Evolutionary conservation across 257 asterid genomes (phyloP), one percentile per base, ranked within the genome.

Genomic region (Gynochthodes officinalis): DNA sequence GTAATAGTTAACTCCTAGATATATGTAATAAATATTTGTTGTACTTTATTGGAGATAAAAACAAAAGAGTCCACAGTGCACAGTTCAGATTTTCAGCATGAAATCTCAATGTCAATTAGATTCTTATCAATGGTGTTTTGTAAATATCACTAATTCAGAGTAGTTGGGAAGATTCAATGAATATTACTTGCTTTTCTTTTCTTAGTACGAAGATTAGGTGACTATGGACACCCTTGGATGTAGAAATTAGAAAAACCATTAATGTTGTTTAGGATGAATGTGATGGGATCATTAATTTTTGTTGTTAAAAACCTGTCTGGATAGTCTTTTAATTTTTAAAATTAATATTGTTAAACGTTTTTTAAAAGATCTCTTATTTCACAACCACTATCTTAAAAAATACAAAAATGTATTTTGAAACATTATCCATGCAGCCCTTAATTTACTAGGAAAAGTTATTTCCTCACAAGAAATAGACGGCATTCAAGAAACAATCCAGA

Each of bases 401-500:
- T n/a, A n/a, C n/a, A n/a, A n/a, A n/a, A n/a, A n/a, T n/a, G n/a
- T n/a, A n/a, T n/a, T n/a, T n/a, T n/a, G n/a, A n/a, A n/a, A n/a
- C n/a, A n/a, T n/a, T n/a, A n/a, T n/a, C n/a, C n/a, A n/a, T n/a
- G n/a, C n/a, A n/a, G n/a, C n/a, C n/a, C n/a, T n/a, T n/a, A 52
- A 69, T 35, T 33, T 18, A 27, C 50, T 8, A 2, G 27, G 35
- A 16, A 44, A 59, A 32, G 32, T 23, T 44, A 28, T 44, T 8
- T 42, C 18, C 35, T 25, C 11, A 37, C 49, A 28, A 59, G 42
- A 32, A 49, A 3, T 60, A 33, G 50, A 49, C 46, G 76, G 69
- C 62, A 60, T 48, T 72, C 76, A 72, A 30, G 58, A 46, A 62
- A 14, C 48, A 28, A 42, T 40, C 49, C 54, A 32, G 40, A 18